Evolutionary conservation across 225 moss, liverwort and hornwort genomes (phyloP).

Genomic region (Asterella californica): DNA sequence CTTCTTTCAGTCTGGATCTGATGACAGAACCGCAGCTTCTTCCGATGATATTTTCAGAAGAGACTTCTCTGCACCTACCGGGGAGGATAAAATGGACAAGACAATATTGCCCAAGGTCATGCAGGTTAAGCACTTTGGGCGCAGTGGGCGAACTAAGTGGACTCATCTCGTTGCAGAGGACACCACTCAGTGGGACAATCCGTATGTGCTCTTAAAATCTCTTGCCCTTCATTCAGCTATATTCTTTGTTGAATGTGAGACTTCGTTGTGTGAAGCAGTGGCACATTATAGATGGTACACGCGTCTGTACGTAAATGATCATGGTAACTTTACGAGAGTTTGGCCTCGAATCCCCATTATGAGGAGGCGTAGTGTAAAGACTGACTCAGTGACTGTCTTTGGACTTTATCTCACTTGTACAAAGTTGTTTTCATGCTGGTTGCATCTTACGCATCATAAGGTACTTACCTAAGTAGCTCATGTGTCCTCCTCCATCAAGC

Average conservation of each 20-base stretch:
- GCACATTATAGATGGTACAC: neutral
- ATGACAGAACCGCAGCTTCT: constrained; percentile 49
- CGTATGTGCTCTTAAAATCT: constrained; percentile 50
- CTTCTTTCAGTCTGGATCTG: constrained; percentile 89
- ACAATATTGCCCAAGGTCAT: constrained; percentile 83
- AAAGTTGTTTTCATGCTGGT: too few relatives aligned
- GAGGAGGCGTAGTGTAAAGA: too few relatives aligned
- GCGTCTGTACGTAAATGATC: neutral
- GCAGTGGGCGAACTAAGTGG: constrained; percentile 91
- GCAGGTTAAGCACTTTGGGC: constrained; percentile 94
- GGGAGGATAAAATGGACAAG: constrained; percentile 92
- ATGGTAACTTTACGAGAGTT: neutral
- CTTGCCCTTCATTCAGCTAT: neutral
- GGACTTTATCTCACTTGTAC: too few relatives aligned
- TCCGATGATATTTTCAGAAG: constrained; percentile 68
- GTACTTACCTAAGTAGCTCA: too few relatives aligned
- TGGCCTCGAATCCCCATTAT: too few relatives aligned
- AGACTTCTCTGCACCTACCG: constrained; percentile 88
- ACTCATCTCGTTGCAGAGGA: constrained; percentile 92
- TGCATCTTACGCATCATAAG: too few relatives aligned
- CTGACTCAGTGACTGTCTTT: too few relatives aligned
- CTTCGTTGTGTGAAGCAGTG: neutral
- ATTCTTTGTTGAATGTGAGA: neutral
- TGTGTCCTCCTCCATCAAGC: too few relatives aligned
- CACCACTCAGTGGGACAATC: constrained; percentile 91